phyloP scores from a whole-genome alignment of 2,329 filamentous ascomycete species.

The Alternaria arbusti region DNA sequence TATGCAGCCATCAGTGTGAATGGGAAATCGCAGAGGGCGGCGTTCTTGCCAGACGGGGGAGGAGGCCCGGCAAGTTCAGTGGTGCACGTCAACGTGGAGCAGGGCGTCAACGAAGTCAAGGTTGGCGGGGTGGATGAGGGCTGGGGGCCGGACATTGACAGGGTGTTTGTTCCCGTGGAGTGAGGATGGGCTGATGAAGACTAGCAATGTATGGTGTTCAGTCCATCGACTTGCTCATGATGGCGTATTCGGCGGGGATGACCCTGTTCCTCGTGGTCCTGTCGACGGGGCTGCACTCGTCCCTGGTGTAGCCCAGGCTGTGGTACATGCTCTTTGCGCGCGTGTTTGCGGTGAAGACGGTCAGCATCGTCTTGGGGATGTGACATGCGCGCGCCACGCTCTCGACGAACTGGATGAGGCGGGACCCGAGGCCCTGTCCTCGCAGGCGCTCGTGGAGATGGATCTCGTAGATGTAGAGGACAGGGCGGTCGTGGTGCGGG shows the following conservation, averaged over 20 bases:
- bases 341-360: slow-evolving; percentile 70
- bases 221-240: slow-evolving; percentile 31
- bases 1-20: slow-evolving; percentile 65
- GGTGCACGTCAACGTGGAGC: slow-evolving; percentile 57
- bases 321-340: slow-evolving; percentile 67
- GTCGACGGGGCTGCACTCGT: slow-evolving; percentile 60
- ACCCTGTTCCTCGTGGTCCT: slow-evolving; percentile 37
- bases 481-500: slow-evolving; percentile 53
- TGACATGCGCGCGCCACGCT: slow-evolving; percentile 61
- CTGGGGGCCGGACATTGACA: slow-evolving; percentile 62
- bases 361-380: slow-evolving; percentile 74
- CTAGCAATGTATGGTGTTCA: not conserved
- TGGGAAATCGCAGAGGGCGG: slow-evolving; percentile 57
- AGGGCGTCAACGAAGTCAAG: slow-evolving; percentile 58
- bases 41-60: slow-evolving; percentile 61
- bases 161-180: slow-evolving; percentile 59
- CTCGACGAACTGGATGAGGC: slow-evolving; percentile 65
- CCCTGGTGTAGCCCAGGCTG: slow-evolving; percentile 62
- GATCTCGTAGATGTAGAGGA: slow-evolving; percentile 81
- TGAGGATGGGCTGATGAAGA: not conserved
- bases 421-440: slow-evolving; percentile 66
- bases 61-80: slow-evolving; percentile 56
- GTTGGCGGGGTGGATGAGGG: slow-evolving; percentile 53
- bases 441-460: slow-evolving; percentile 66
- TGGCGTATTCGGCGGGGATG: slow-evolving; percentile 33